These are phyloP conservation scores for Tulasnella sp. DNA, from an alignment of 768 basidiomycete species.

Conservation along the genomic window DNA sequence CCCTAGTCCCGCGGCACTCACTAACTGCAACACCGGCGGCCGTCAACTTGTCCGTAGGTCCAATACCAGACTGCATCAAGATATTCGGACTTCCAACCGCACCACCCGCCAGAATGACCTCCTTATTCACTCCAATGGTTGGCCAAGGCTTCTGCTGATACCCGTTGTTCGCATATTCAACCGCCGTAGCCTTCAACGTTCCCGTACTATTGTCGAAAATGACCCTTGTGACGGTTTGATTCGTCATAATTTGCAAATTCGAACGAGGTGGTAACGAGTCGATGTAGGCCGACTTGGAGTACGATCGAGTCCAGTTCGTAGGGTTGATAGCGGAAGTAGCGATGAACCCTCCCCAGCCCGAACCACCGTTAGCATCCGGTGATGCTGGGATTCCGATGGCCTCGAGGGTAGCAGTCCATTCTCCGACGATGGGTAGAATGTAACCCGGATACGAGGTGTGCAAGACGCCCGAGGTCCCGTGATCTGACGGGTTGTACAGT, in stretches of 20 bases:
- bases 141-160: constrained; percentile 21
- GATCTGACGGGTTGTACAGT: constrained; percentile 32
- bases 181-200: constrained; percentile 28
- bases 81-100: constrained; percentile 43
- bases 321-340: constrained; percentile 51
- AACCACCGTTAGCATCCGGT: constrained; percentile 36
- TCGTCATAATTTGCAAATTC: constrained; percentile 53
- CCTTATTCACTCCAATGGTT: constrained; percentile 45
- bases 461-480: constrained; percentile 43
- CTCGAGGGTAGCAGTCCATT: constrained; percentile 45
- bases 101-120: constrained; percentile 32
- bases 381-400: constrained; percentile 33
- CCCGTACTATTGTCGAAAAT: constrained; percentile 30
- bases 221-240: constrained; percentile 47
- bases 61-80: constrained; percentile 47
- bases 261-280: constrained; percentile 49
- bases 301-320: constrained; percentile 50
- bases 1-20: too few species aligned
- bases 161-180: constrained; percentile 36
- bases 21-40: constrained; percentile 31
- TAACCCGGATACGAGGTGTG: constrained; percentile 41
- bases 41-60: constrained; percentile 40
- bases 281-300: constrained; percentile 53
- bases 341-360: constrained; percentile 41
- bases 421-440: constrained; percentile 38